phyloP scores from a whole-genome alignment of 805 yeast genomes.

The Scheffersomyces lignosus region DNA sequence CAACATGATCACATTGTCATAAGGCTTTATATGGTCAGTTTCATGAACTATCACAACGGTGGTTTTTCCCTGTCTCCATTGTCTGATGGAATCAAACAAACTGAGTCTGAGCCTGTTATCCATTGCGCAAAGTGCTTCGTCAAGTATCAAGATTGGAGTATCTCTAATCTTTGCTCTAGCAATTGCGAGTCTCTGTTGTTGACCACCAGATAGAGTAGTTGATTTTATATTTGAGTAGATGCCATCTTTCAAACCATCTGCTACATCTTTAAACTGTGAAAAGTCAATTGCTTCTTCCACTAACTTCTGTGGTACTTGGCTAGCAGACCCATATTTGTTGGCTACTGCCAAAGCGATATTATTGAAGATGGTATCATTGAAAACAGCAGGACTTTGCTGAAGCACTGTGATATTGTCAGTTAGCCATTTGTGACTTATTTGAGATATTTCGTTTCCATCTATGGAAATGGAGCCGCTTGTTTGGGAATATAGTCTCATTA shows the following conservation, averaged over 20 bases:
- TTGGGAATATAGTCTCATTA: constrained; percentile 58
- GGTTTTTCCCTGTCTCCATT: constrained; percentile 66
- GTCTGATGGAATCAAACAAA: constrained; percentile 51
- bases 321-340: constrained; percentile 16
- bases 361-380: constrained; percentile 60
- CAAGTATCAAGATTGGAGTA: constrained; percentile 74
- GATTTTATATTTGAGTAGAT: constrained; percentile 51
- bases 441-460: constrained; percentile 50
- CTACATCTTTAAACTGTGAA: constrained; percentile 51
- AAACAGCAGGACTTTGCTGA: constrained; percentile 68
- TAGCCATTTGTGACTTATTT: constrained; percentile 52
- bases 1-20: constrained; percentile 62
- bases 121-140: constrained; percentile 84
- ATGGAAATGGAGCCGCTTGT: constrained; percentile 57
- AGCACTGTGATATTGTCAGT: constrained; percentile 66
- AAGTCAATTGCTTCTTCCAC: constrained; percentile 48
- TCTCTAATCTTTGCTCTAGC: constrained; percentile 81
- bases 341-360: constrained; percentile 59
- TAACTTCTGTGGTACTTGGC: constrained; percentile 17
- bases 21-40: constrained; percentile 49
- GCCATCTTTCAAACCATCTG: constrained; percentile 53
- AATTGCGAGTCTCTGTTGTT: constrained; percentile 76
- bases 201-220: constrained; percentile 79
- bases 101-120: constrained; percentile 51
- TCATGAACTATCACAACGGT: constrained; percentile 87